phyloP scores from a whole-genome alignment of 495 filamentous ascomycete species.

The Neohortaea acidophila region DNA sequence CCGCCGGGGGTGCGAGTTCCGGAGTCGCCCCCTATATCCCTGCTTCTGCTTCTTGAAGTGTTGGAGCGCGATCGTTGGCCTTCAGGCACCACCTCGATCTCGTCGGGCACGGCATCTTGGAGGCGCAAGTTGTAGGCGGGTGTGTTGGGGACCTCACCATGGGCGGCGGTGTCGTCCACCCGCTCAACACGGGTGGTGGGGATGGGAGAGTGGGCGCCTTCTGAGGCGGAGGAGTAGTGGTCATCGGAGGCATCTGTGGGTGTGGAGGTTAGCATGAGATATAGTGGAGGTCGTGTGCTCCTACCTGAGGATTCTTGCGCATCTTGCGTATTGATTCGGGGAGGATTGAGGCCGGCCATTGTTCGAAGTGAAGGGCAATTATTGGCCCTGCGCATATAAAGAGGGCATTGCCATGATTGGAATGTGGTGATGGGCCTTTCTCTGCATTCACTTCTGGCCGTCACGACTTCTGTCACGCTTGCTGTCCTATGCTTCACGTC shows the following conservation, averaged over 20 bases:
- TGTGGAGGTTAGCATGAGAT: constrained; percentile 3
- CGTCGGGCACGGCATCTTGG: constrained; percentile 51
- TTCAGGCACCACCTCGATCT: constrained; percentile 43
- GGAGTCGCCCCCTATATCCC: constrained; percentile 1
- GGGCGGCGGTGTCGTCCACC: constrained; percentile 38
- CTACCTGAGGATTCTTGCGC: constrained; percentile 49
- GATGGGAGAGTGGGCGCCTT: constrained; percentile 46
- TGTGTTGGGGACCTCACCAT: constrained; percentile 51
- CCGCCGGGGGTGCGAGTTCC: constrained; percentile 32
- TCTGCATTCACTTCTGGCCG: too few relatives aligned
- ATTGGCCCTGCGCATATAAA: too few relatives aligned
- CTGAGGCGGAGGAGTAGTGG: constrained; percentile 80
- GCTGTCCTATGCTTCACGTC: too few relatives aligned
- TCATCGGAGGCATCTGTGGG: constrained; percentile 52
- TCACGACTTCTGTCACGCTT: too few relatives aligned
- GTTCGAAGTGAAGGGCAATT: constrained; percentile 1
- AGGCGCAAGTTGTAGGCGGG: constrained; percentile 40
- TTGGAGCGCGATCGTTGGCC: constrained; percentile 34
- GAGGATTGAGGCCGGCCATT: constrained; percentile 18
- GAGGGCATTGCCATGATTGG: too few relatives aligned
- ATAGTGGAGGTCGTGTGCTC: constrained; percentile 22
- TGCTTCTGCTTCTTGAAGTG: constrained; percentile 26
- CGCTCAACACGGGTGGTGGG: constrained; percentile 46
- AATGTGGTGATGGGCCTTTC: too few relatives aligned
- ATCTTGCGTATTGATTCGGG: constrained; percentile 44